Evolutionary conservation across 768 basidiomycete genomes (phyloP), one percentile per base, ranked within the genome.

Genomic region (Suillus variegatus): DNA sequence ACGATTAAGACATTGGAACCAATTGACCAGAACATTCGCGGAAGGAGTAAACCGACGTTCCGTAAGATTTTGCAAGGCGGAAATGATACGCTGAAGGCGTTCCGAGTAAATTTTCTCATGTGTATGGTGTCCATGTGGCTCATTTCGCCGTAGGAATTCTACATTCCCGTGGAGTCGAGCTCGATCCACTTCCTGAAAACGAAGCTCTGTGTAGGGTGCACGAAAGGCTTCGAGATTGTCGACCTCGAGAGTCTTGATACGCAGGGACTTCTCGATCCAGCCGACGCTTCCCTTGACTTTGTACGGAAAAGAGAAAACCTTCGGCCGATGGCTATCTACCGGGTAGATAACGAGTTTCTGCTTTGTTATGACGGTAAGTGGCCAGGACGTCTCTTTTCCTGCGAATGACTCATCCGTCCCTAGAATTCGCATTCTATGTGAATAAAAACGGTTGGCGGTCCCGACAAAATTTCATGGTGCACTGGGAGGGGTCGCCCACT

Each of bases 351-450:
- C 70, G 97, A 99, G 74, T 99, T 99, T 79, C 78, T 99, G 60
- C 80, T 99, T 43, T 99, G 97, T 75, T 99, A 99, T 78, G 97
- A 99, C 76, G 95, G 97, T 96, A 66, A 73, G 87, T 81, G 16
- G 43, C 38, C 35, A 62, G 54, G 52, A 22, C 41, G 3, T 62
- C 35, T 28, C 10, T 44, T 28, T 41, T 44, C 62, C 36, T 2
- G 58, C 22, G 44, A 32, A 60, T 69, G 38, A 61, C 62, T 67
- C 62, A 65, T n/a, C 65, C n/a, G 60, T 44, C 62, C 46, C 43
- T 70, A 97, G 97, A 99, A 79, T 99, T 98, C 75, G 97, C 97
- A 0, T 99, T 99, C 75, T 99, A 98, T 77, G 95, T 99, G 69
- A 97, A 99, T 78, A 94, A 93, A 82, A 96, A 90, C 67, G 97